Conservation (phyloP, 1,139 yeast species). For the Debaryomyces psychrophilus region DNA sequence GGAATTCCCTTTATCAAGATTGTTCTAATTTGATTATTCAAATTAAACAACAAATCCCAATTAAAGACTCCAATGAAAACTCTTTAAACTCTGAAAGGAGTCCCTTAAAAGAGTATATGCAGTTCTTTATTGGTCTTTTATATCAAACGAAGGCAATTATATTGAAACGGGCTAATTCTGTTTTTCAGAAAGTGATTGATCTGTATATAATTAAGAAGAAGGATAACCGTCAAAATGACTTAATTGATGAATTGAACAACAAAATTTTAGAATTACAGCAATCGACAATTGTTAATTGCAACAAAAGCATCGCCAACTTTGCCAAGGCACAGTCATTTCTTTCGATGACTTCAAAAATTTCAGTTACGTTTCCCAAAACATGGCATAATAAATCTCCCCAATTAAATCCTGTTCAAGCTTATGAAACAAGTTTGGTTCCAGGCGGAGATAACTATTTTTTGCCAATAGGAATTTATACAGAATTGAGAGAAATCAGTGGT, state of each 20-base stretch:
- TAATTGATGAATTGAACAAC: conserved; percentile 20
- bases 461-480: conserved; percentile 44
- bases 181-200: conserved; percentile 29
- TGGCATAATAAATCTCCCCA: conserved; percentile 31
- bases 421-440: conserved; percentile 19
- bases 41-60: neutral
- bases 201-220: conserved; percentile 22
- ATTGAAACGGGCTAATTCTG: conserved; percentile 32
- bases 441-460: conserved; percentile 32
- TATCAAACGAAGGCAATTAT: conserved; percentile 35
- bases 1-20: conserved; percentile 37
- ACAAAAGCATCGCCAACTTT: conserved; percentile 9
- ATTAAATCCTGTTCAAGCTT: conserved; percentile 16
- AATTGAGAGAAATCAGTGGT: conserved; percentile 37
- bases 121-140: conserved; percentile 34
- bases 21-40: conserved; percentile 26
- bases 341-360: conserved; percentile 17
- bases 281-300: conserved; percentile 28
- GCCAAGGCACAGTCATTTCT: conserved; percentile 7
- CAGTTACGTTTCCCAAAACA: conserved; percentile 36
- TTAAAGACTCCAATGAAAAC: conserved; percentile 22
- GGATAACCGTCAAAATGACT: conserved; percentile 16
- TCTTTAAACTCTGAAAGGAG: conserved; percentile 20
- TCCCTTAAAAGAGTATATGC: conserved; percentile 26
- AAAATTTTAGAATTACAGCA: conserved; percentile 36